A percentile compares a stretch with the other conserved stretches of the same genome.
phyloP scores from a whole-genome alignment of 1,139 yeast genomes.

The Lodderomyces oxycetoniae region DNA sequence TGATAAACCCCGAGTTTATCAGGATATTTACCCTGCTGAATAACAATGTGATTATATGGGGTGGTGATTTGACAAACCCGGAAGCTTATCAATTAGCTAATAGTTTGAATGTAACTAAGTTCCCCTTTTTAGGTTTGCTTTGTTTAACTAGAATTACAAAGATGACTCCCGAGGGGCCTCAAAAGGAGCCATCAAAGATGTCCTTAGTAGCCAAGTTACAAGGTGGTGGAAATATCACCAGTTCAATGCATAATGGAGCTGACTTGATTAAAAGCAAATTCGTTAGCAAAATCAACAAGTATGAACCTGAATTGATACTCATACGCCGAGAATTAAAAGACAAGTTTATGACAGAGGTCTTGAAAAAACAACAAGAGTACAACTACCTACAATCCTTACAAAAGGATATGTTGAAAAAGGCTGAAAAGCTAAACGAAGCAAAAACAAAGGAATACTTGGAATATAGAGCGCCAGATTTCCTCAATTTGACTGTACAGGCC shows the following conservation, averaged over 20 bases:
- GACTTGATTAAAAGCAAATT: slow-evolving; percentile 35
- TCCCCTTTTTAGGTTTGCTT: slow-evolving; percentile 74
- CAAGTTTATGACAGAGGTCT: slow-evolving; percentile 52
- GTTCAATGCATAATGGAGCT: slow-evolving; percentile 7
- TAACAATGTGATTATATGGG: slow-evolving; percentile 68
- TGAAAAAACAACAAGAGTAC: slow-evolving; percentile 70
- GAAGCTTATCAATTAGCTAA: slow-evolving; percentile 86
- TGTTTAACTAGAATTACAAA: slow-evolving; percentile 52
- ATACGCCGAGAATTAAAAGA: slow-evolving; percentile 62
- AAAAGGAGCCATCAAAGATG: slow-evolving; percentile 49
- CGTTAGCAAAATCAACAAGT: slow-evolving; percentile 44
- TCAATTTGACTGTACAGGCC: slow-evolving; percentile 3
- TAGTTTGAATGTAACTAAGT: slow-evolving; percentile 64
- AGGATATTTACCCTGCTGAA: slow-evolving; percentile 40
- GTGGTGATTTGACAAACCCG: slow-evolving; percentile 74
- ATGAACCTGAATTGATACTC: slow-evolving; percentile 55
- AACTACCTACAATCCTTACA: slow-evolving; percentile 70
- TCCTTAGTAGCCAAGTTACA: slow-evolving; percentile 64
- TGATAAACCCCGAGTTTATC: slow-evolving; percentile 51
- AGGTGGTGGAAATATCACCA: slow-evolving; percentile 35
- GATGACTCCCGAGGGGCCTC: slow-evolving; percentile 59
- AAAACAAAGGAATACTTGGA: slow-evolving; percentile 28
- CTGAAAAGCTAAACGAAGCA: slow-evolving; percentile 16
- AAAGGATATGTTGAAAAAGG: slow-evolving; percentile 43
- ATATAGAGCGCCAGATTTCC: slow-evolving; percentile 48